Evolutionary conservation across 768 basidiomycete species (phyloP).

Genomic region (Baorangia bicolor): DNA sequence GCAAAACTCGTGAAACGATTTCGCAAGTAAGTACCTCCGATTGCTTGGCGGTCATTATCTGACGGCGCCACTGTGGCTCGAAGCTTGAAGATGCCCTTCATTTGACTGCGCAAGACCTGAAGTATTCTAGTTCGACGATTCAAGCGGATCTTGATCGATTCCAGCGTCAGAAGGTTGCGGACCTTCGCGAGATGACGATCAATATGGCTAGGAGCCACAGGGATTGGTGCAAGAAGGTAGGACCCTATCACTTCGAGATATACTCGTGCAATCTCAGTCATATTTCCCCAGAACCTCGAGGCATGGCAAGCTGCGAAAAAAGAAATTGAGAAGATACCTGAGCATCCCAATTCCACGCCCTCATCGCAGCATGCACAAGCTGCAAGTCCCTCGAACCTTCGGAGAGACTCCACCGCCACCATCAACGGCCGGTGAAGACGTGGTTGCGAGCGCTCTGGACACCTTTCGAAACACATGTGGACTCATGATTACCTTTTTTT

Average conservation of each 20-base stretch:
- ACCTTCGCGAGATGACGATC: constrained; percentile 91
- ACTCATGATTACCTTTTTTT: constrained; percentile 9
- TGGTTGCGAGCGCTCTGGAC: constrained; percentile 8
- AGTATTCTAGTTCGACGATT: constrained; percentile 94
- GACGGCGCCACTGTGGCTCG: constrained; percentile 16
- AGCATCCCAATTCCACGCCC: constrained; percentile 78
- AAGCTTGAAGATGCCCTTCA: constrained; percentile 96
- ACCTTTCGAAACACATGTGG: constrained; percentile 8
- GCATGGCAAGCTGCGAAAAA: constrained; percentile 96
- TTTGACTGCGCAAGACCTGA: constrained; percentile 88
- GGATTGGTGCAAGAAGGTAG: constrained; percentile 96
- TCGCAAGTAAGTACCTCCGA: constrained; percentile 65
- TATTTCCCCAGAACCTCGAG: constrained; percentile 75
- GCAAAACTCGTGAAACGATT: constrained; percentile 91
- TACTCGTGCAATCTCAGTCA: constrained; percentile 13
- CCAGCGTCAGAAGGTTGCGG: constrained; percentile 97
- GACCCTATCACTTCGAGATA: constrained; percentile 5
- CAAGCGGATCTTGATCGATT: constrained; percentile 98
- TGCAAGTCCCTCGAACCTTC: constrained; percentile 39
- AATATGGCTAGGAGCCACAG: constrained; percentile 86
- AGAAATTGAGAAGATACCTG: constrained; percentile 87
- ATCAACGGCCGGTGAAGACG: constrained; percentile 56
- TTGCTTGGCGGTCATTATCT: constrained; percentile 13
- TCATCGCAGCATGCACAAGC: constrained; percentile 34
- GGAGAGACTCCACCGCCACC: constrained; percentile 70